These are phyloP conservation scores for Ramalina intermedia DNA, from an alignment of 495 filamentous ascomycete species.

Conservation along the genomic window DNA sequence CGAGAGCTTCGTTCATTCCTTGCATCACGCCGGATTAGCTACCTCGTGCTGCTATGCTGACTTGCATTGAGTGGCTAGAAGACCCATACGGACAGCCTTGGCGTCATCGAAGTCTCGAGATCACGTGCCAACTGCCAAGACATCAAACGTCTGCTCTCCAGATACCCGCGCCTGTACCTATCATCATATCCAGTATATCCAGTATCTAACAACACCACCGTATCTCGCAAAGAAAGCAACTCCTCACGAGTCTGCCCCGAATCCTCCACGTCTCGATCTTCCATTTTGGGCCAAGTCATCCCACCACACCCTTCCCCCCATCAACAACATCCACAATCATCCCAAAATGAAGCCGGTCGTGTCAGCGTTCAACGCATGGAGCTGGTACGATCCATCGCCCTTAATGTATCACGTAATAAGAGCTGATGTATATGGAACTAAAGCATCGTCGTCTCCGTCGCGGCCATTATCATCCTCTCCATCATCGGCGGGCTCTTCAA, in stretches of 20 bases:
- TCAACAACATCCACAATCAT: background rate
- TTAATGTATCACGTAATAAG: background rate
- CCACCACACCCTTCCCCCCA: background rate
- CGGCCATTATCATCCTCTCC: slow-evolving; percentile 78
- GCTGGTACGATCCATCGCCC: slow-evolving; percentile 44
- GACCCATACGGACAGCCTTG: too few species aligned
- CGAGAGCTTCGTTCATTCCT: too few species aligned
- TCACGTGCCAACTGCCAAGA: too few species aligned
- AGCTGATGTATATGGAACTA: background rate
- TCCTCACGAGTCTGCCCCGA: background rate
- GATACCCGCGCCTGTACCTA: too few species aligned
- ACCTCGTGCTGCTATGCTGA: too few species aligned
- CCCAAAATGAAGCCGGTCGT: slow-evolving; percentile 80
- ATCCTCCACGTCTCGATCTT: background rate
- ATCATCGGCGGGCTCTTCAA: slow-evolving; percentile 68
- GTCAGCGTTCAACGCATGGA: slow-evolving; percentile 82
- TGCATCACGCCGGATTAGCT: too few species aligned
- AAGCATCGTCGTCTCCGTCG: slow-evolving; percentile 76
- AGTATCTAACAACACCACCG: background rate
- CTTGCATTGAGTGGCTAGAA: too few species aligned
- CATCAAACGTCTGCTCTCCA: too few species aligned
- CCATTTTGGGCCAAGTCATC: background rate
- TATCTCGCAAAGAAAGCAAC: background rate
- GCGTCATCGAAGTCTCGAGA: too few species aligned
- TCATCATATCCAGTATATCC: too few species aligned